Evolutionary conservation across 176 grass and related monocot genomes (phyloP), one percentile per base, ranked within the genome.

Genomic region (Hordeum marinum): DNA sequence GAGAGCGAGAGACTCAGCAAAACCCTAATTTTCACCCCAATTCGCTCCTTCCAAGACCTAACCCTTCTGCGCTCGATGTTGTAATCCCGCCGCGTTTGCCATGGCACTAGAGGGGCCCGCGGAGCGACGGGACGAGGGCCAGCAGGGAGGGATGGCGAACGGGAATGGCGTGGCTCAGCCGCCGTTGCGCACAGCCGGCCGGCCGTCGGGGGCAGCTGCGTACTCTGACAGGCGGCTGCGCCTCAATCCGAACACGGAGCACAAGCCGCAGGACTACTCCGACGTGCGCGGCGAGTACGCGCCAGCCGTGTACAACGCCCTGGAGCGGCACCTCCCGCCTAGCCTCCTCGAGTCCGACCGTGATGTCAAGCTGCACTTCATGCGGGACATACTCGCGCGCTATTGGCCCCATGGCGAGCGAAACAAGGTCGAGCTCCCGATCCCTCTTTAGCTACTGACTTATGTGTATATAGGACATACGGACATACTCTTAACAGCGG

Each of bases 331-430:
- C 72, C 93, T 94, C 45, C 93, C 93, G 24, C 93, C 87, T 11
- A 94, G 82, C 26, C 88, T 94, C 55, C 87, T 94, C 25, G 93
- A 94, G 39, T 78, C 84, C 61, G 73, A 89, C 74, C 93, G 93
- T 71, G 87, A 90, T 18, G 62, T 85, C 55, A 94, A 94, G 87
- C 41, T 90, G 45, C 90, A 84, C 43, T 90, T 90, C 75, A 92
- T 94, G 93, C 59, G 80, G 46, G 93, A 92, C 54, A 83, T 94
- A 67, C 93, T 94, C 27, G 23, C 75, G 27, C 90, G 88, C 48
- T 94, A 94, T 82, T 94, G 90, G 93, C 93, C 93, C 8, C 90
- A 90, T 46, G 90, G 90, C 42, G 93, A 94, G 82, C 90, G 93
- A 26, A 90, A 84, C 87, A 92, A 91, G 90, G 93, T 92, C 63